Percentiles rank a stretch among this genome's conserved stretches.
These are phyloP conservation scores for Dictyostelium capitatum DNA, from an alignment of 78 protist species.

Conservation along the genomic window DNA sequence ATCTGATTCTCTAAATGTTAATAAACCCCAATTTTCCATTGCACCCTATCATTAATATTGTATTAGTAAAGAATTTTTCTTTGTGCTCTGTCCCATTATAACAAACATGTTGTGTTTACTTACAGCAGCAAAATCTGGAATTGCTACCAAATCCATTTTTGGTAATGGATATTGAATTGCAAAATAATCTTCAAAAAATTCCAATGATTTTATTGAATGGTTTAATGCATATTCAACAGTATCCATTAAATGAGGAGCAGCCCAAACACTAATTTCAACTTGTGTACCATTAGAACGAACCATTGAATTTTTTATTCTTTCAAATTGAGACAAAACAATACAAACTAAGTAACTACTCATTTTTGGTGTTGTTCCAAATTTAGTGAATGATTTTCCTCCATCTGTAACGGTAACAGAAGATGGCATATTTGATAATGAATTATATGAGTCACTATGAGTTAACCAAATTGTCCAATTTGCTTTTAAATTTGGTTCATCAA, in stretches of 20 bases:
- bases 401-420: background rate
- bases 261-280: conserved; percentile 83
- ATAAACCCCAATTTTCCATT: conserved; percentile 93
- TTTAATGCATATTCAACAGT: conserved; percentile 81
- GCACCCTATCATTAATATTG: conserved; percentile 76
- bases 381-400: background rate
- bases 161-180: conserved; percentile 88
- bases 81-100: too few species aligned
- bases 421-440: conserved; percentile 69
- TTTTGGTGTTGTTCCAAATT: conserved; percentile 82
- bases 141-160: conserved; percentile 91
- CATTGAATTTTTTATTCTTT: background rate
- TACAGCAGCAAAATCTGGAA: conserved; percentile 85
- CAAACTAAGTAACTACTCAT: conserved; percentile 96
- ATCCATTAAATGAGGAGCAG: conserved; percentile 62
- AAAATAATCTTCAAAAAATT: conserved; percentile 79
- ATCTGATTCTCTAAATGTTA: conserved; percentile 89
- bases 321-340: conserved; percentile 85
- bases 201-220: background rate
- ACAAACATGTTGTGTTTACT: too few species aligned
- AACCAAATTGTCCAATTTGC: conserved; percentile 80
- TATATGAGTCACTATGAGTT: background rate
- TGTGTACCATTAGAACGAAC: background rate
- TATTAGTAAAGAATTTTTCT: background rate
- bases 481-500: conserved; percentile 79